Percentiles rank a stretch among this genome's conserved stretches.
These are phyloP conservation scores for Candida orba DNA, from an alignment of 805 yeast species.

Conservation along the genomic window DNA sequence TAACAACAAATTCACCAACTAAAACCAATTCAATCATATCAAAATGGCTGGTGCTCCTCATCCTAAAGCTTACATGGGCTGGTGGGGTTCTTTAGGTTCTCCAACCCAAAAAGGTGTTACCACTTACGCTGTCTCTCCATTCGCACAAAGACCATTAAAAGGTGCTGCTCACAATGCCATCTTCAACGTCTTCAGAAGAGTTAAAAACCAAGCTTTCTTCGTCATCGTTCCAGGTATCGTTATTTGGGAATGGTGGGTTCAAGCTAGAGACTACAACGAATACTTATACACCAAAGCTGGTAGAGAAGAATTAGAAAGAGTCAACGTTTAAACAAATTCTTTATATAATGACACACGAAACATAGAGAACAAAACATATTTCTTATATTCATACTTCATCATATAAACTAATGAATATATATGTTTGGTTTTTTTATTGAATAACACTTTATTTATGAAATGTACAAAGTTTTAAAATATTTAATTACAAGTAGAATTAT, in stretches of 20 bases:
- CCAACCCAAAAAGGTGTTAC: slow-evolving; percentile 83
- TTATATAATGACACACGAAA: not conserved
- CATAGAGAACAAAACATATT: not conserved
- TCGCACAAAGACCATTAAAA: slow-evolving; percentile 86
- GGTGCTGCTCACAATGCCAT: slow-evolving; percentile 80
- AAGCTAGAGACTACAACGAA: slow-evolving; percentile 85
- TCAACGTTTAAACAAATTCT: slow-evolving; percentile 27
- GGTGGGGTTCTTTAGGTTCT: slow-evolving; percentile 94
- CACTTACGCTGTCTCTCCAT: slow-evolving; percentile 87
- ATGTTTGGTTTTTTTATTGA: not conserved
- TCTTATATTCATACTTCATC: slow-evolving; percentile 2
- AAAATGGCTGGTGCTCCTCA: slow-evolving; percentile 63
- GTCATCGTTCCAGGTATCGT: slow-evolving; percentile 69
- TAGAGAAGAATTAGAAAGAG: slow-evolving; percentile 82
- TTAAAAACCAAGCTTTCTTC: slow-evolving; percentile 75
- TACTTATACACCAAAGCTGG: slow-evolving; percentile 97
- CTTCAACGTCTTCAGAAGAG: slow-evolving; percentile 93
- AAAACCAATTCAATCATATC: not conserved
- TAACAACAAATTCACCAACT: not conserved
- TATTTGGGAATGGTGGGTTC: slow-evolving; percentile 82
- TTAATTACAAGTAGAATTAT: no score
- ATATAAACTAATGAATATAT: not conserved
- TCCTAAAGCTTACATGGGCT: slow-evolving; percentile 81
- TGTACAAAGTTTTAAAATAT: slow-evolving; percentile 6
- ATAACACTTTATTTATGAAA: slow-evolving; percentile 4